Percentiles rank a stretch among this genome's conserved stretches.
These are phyloP conservation scores for Lachancea lanzarotensis DNA, from an alignment of 805 yeast species.

Conservation along the genomic window DNA sequence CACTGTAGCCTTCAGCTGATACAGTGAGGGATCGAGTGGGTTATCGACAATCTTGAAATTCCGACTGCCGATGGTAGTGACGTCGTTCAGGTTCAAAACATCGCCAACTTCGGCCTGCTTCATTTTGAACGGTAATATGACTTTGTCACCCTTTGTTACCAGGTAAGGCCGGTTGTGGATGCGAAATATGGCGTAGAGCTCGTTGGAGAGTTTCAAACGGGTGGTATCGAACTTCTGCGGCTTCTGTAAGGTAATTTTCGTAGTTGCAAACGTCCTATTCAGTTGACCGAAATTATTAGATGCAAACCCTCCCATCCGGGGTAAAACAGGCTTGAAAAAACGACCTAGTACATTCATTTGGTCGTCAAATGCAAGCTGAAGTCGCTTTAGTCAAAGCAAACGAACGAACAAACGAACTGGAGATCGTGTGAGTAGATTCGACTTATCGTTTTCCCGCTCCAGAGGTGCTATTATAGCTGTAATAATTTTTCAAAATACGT, in stretches of 20 bases:
- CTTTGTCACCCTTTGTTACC: constrained; percentile 85
- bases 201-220: constrained; percentile 60
- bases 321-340: not conserved
- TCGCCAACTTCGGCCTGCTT: constrained; percentile 81
- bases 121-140: constrained; percentile 72
- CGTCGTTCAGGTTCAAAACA: constrained; percentile 62
- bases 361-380: not conserved
- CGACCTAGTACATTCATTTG: not conserved
- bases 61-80: constrained; percentile 78
- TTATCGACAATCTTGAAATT: constrained; percentile 61
- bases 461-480: too few relatives aligned
- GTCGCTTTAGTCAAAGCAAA: not conserved
- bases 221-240: constrained; percentile 38
- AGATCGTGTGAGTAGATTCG: not conserved
- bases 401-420: not conserved
- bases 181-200: constrained; percentile 73
- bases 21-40: constrained; percentile 47
- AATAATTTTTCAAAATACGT: too few relatives aligned
- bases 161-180: constrained; percentile 80
- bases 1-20: constrained; percentile 66
- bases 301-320: not conserved
- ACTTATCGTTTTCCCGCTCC: too few relatives aligned
- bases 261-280: not conserved
- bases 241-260: constrained; percentile 2
- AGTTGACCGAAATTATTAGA: too few relatives aligned